phyloP scores from a whole-genome alignment of 768 basidiomycete genomes.

The Grammothele lineata region DNA sequence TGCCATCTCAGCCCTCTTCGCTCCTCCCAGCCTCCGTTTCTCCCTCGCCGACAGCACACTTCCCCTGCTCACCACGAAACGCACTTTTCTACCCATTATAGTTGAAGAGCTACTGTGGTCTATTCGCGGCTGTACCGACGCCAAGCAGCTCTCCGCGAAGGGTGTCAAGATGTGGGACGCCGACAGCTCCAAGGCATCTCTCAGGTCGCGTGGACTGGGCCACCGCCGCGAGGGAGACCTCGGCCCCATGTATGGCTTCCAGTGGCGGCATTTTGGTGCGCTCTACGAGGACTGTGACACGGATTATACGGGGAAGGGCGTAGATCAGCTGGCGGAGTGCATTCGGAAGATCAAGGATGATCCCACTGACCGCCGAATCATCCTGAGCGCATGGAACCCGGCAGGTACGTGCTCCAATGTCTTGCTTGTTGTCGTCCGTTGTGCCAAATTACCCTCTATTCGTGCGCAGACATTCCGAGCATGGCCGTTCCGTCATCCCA shows the following conservation, averaged over 20 bases:
- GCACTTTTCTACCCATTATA: slow-evolving; percentile 88
- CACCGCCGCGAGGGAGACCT: slow-evolving; percentile 88
- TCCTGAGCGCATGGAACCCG: slow-evolving; percentile 97
- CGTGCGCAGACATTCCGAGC: slow-evolving; percentile 66
- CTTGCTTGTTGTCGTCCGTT: not conserved
- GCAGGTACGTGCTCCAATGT: slow-evolving; percentile 56
- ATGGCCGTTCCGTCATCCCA: slow-evolving; percentile 99
- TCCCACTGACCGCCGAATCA: slow-evolving; percentile 91
- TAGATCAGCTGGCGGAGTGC: slow-evolving; percentile 88
- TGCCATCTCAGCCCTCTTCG: slow-evolving; percentile 88
- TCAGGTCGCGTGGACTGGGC: slow-evolving; percentile 78
- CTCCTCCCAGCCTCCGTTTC: slow-evolving; percentile 87
- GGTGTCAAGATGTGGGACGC: slow-evolving; percentile 98
- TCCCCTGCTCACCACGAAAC: slow-evolving; percentile 92
- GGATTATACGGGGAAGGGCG: slow-evolving; percentile 79
- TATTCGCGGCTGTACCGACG: slow-evolving; percentile 78
- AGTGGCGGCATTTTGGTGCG: slow-evolving; percentile 95
- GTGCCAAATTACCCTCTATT: not conserved
- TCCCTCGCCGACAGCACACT: slow-evolving; percentile 71
- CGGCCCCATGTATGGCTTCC: slow-evolving; percentile 96
- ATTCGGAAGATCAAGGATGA: slow-evolving; percentile 89
- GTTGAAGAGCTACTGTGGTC: slow-evolving; percentile 97
- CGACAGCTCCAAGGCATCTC: slow-evolving; percentile 84
- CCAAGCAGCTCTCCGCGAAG: slow-evolving; percentile 65
- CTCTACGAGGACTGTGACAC: slow-evolving; percentile 69